phyloP scores from a whole-genome alignment of 768 basidiomycete species.

The Harrya chromipes region DNA sequence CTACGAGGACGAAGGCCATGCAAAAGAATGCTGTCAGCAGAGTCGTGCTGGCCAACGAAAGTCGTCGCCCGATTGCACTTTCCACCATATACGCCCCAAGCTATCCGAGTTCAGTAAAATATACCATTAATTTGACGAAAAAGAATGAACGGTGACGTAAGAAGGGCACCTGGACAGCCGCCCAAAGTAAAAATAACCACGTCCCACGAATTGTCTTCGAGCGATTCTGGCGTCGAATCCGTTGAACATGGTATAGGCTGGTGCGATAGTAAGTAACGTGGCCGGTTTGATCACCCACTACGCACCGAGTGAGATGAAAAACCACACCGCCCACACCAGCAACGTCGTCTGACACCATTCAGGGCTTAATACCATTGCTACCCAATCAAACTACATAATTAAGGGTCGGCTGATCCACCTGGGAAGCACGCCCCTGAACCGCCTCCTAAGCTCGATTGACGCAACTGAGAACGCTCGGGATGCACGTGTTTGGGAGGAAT shows the following conservation, averaged over 20 bases:
- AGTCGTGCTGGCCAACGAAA: conserved; percentile 73
- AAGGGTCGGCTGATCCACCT: conserved; percentile 55
- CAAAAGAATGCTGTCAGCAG: conserved; percentile 76
- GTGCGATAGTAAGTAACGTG: not conserved
- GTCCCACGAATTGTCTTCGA: conserved; percentile 73
- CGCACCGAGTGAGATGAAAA: conserved; percentile 71
- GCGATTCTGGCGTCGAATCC: conserved; percentile 37
- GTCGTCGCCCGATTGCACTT: conserved; percentile 59
- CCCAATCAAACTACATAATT: conserved; percentile 65
- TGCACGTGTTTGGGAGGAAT: conserved; percentile 7
- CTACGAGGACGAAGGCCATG: conserved; percentile 60
- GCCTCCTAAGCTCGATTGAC: conserved; percentile 38
- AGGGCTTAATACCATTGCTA: conserved; percentile 67
- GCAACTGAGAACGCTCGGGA: conserved; percentile 38
- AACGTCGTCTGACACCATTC: conserved; percentile 77
- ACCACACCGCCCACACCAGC: conserved; percentile 79
- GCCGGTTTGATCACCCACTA: not conserved
- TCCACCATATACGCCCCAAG: conserved; percentile 86
- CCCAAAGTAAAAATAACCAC: conserved; percentile 84
- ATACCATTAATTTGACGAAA: not conserved
- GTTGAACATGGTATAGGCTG: conserved; percentile 91
- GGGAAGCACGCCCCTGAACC: conserved; percentile 45
- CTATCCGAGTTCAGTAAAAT: conserved; percentile 34
- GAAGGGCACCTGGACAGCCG: conserved; percentile 81
- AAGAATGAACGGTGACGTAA: conserved; percentile 38